Conservation (phyloP, 805 yeast species). For the Candida pseudoglaebosa region DNA sequence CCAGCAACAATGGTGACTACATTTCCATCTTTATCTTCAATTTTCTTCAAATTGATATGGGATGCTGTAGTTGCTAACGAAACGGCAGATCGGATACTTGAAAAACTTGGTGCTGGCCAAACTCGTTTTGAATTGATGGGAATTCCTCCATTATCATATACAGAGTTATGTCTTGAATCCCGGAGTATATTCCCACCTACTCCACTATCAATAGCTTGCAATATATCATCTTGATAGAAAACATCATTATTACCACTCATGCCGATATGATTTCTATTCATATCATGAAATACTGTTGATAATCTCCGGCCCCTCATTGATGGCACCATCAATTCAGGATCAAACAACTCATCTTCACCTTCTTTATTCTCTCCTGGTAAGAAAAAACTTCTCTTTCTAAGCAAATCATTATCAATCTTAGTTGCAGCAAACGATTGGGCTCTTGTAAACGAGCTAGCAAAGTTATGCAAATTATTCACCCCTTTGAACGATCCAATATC, state of each 20-base stretch:
- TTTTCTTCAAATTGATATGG: conserved; percentile 53
- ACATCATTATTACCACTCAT: conserved; percentile 26
- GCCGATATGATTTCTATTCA: conserved; percentile 13
- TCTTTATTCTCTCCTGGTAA: conserved; percentile 11
- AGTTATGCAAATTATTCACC: conserved; percentile 66
- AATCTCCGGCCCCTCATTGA: conserved; percentile 59
- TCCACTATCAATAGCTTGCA: conserved; percentile 11
- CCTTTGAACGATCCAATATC: conserved; percentile 59
- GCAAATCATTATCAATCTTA: conserved; percentile 49
- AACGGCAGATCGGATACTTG: conserved; percentile 37
- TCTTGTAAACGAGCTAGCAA: conserved; percentile 74
- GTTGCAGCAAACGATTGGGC: conserved; percentile 65
- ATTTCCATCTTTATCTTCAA: conserved; percentile 70
- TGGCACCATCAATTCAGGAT: conserved; percentile 67
- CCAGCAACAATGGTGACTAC: conserved; percentile 71
- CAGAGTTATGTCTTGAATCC: conserved; percentile 23
- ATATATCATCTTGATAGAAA: conserved; percentile 37
- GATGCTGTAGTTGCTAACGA: conserved; percentile 40
- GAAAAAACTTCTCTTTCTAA: conserved; percentile 62
- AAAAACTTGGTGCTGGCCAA: conserved; percentile 39
- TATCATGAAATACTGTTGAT: conserved; percentile 50
- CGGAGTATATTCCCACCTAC: not conserved
- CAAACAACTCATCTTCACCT: conserved; percentile 60
- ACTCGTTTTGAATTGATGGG: conserved; percentile 27
- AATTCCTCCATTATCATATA: conserved; percentile 16